Base-by-base conservation (phyloP, 192 early-diverging fungal genomes). In the Pilaira anomala region DNA sequence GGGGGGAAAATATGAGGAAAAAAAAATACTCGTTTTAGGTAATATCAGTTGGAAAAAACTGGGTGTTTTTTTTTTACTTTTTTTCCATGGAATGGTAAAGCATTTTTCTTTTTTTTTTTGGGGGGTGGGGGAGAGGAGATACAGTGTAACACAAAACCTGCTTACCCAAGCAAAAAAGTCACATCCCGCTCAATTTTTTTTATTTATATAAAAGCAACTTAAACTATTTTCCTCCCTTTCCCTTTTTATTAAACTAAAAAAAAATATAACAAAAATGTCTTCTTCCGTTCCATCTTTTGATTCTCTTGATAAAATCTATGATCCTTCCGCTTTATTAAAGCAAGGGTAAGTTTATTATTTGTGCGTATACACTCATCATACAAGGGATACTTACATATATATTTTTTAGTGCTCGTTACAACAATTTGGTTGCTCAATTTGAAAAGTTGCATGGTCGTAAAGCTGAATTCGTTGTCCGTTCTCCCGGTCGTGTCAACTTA, bases 401-500 rank as follows among this genome's bases (percentile, higher is more conserved):
- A 18, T 29, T 62, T 11, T 55, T 41, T 42, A 75, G 74, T 33
- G 60, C 39, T 24, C 85, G 89, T 63, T 91, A 86, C 68, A 59
- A 76, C 28, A 56, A 64, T 1, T 74, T 89, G 13, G 66, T 66
- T 11, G 48, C 41, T 7, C 52, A 70, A 22, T 92, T 92, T 69
- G 60, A 82, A 60, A 54, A 63, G 3, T 48, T 53, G 12, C 90
- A 80, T 56, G 84, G 86, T 50, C 57, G 65, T 50, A 58, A 71
- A 41, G 91, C 94, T 0, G 85, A 88, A 30, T 94, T 94, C 75
- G 86, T 91, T 52, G 91, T 87, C 39, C 87, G 96, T 29, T 87
- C 91, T 3, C 94, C 96, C 3, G 96, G 96, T 39, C 83, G 94
- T n/a, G 93, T 96, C 29, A 98, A 98, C 78, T 78, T 98, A 30